Base-by-base conservation (phyloP, 176 grass and related monocot species). In the Puccinellia tenuiflora region DNA sequence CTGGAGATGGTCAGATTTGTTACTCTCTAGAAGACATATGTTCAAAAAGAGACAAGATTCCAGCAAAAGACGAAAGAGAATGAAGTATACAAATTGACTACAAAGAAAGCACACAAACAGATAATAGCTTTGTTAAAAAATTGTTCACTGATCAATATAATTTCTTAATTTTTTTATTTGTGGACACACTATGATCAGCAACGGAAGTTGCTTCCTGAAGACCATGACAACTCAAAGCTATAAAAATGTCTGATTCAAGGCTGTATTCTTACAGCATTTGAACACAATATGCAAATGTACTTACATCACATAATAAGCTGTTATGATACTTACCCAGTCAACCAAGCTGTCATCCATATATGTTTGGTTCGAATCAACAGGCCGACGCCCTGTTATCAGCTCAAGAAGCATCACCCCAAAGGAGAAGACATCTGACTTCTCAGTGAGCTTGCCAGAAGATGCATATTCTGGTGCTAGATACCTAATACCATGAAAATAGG, bases 401-500 rank as follows among this genome's bases (percentile, higher is more conserved):
- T 99, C 97, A 45, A 99, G 88, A 91, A 99, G 89, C 97, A 99
- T 96, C 26, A 96, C 86, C 52, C 97, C 97, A 20, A 79, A 99
- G 47, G 97, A 99, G 45, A 99, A 99, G 18, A 99, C 97, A 80
- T 99, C 97, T 12, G 97, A 99, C 62, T 90, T 96, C 21, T 99
- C 97, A n/a, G 97, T 90, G 18, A 99, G 91, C 81, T 99, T 99
- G 60, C 97, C 93, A 39, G 97, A 99, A 86, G 97, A 87, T 3
- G 97, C 97, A 85, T 99, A 99, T 68, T 99, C 97, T 43, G 97
- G 97, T 55, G 97, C 97, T 86, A 99, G 83, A 91, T 99, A 99
- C 75, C 97, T 99, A 78, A 80, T 57, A 40, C 39, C 57, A 83
- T 30, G 7, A 90, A 78, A 26, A 79, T 67, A 52, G 39, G 12